phyloP scores from a whole-genome alignment of 1,284 basidiomycete genomes.

The Ceratobasidium papillatum region DNA sequence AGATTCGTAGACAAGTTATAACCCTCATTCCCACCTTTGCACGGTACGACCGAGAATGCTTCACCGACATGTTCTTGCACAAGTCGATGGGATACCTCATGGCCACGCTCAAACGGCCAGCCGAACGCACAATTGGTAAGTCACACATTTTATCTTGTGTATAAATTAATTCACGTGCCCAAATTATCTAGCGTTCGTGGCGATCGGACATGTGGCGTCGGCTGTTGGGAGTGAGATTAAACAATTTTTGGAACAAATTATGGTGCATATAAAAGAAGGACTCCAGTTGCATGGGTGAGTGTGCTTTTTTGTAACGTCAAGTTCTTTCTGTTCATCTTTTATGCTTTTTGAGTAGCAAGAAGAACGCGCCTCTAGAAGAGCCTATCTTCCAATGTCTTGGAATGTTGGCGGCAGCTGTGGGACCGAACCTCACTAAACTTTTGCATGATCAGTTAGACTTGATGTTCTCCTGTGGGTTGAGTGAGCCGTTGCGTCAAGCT shows the following conservation, averaged over 20 bases:
- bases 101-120: conserved; percentile 87
- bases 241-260: conserved; percentile 92
- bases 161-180: neutral
- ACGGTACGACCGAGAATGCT: conserved; percentile 92
- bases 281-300: conserved; percentile 81
- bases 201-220: conserved; percentile 94
- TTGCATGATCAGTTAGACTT: conserved; percentile 96
- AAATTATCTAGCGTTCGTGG: conserved; percentile 85
- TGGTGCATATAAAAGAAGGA: conserved; percentile 89
- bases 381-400: conserved; percentile 98
- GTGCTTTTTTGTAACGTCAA: conserved; percentile 23
- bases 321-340: conserved; percentile 39
- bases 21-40: conserved; percentile 93
- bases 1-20: conserved; percentile 92
- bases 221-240: conserved; percentile 96
- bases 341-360: conserved; percentile 66
- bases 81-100: conserved; percentile 92
- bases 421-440: conserved; percentile 93
- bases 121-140: conserved; percentile 87
- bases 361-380: conserved; percentile 92
- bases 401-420: conserved; percentile 94
- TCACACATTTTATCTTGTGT: conserved; percentile 46
- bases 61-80: conserved; percentile 88
- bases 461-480: conserved; percentile 96
- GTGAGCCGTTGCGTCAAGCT: conserved; percentile 87